phyloP scores from a whole-genome alignment of 2,329 filamentous ascomycete species.

The Pseudopithomyces maydicus region DNA sequence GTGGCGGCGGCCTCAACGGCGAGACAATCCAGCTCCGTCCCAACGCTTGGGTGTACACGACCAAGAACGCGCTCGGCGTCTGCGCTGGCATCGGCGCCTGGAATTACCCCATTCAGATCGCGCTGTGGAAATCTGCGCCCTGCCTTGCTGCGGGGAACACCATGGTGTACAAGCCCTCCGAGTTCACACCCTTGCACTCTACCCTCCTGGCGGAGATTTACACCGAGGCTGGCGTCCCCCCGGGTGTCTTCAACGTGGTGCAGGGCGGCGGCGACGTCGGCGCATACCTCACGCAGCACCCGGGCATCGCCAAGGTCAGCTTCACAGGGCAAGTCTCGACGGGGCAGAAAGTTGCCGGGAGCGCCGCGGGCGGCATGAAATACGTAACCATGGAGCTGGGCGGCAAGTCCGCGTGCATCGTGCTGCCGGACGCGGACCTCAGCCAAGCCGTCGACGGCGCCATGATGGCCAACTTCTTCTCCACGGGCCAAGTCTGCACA shows the following conservation, averaged over 20 bases:
- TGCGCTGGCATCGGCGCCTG: conserved; percentile 88
- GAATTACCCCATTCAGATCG: conserved; percentile 93
- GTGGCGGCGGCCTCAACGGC: conserved; percentile 77
- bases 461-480: conserved; percentile 95
- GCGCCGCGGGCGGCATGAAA: conserved; percentile 80
- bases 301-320: conserved; percentile 79
- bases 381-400: conserved; percentile 92
- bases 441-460: conserved; percentile 84
- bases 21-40: conserved; percentile 75
- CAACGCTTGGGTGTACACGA: conserved; percentile 82
- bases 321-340: conserved; percentile 89
- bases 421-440: conserved; percentile 79
- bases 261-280: conserved; percentile 81
- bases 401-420: conserved; percentile 80
- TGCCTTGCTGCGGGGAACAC: conserved; percentile 86
- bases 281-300: conserved; percentile 73
- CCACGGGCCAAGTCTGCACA: conserved; percentile 88
- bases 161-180: conserved; percentile 90
- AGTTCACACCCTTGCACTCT: conserved; percentile 84
- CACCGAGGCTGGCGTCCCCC: conserved; percentile 76
- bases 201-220: conserved; percentile 77
- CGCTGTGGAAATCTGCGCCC: conserved; percentile 85
- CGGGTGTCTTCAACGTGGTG: conserved; percentile 85
- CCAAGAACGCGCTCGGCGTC: conserved; percentile 80
- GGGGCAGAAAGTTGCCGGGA: conserved; percentile 77